These are phyloP conservation scores for Kodamaea restingae DNA, from an alignment of 805 yeast species.

Conservation along the genomic window DNA sequence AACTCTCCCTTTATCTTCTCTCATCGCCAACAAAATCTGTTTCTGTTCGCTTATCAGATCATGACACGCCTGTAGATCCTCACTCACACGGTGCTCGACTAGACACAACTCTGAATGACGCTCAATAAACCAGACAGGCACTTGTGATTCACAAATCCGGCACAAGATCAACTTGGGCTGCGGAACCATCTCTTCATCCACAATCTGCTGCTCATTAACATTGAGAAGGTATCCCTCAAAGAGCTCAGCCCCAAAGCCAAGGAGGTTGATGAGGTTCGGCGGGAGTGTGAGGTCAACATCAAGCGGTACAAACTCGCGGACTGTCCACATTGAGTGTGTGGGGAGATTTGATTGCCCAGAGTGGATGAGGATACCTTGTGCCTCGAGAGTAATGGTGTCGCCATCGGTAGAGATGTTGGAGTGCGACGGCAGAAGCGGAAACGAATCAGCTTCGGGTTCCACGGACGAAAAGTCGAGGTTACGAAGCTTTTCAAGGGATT, in stretches of 20 bases:
- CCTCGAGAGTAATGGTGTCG: conserved; percentile 72
- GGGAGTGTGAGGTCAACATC: conserved; percentile 69
- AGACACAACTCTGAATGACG: conserved; percentile 84
- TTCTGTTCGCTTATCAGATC: conserved; percentile 74
- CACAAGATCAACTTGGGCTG: conserved; percentile 82
- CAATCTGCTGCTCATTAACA: conserved; percentile 59
- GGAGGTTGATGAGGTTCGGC: conserved; percentile 57
- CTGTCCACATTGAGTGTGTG: conserved; percentile 88
- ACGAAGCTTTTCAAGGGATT: neutral
- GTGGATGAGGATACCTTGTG: conserved; percentile 85
- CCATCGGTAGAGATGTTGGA: conserved; percentile 51
- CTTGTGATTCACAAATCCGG: conserved; percentile 82
- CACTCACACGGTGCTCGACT: conserved; percentile 78
- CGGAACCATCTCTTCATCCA: conserved; percentile 64
- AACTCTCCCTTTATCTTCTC: neutral
- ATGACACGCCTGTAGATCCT: conserved; percentile 68
- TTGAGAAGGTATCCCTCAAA: conserved; percentile 68
- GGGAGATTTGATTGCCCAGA: conserved; percentile 55
- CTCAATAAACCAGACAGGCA: conserved; percentile 97
- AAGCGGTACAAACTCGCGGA: conserved; percentile 69
- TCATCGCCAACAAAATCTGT: conserved; percentile 18
- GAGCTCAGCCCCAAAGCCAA: conserved; percentile 88
- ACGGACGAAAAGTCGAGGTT: conserved; percentile 1
- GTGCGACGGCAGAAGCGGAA: conserved; percentile 8
- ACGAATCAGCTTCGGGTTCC: neutral